Percentiles rank a stretch among this genome's conserved stretches.
Conservation (phyloP, 176 grass and related monocot genomes). For the Rhynchospora tenuis region DNA sequence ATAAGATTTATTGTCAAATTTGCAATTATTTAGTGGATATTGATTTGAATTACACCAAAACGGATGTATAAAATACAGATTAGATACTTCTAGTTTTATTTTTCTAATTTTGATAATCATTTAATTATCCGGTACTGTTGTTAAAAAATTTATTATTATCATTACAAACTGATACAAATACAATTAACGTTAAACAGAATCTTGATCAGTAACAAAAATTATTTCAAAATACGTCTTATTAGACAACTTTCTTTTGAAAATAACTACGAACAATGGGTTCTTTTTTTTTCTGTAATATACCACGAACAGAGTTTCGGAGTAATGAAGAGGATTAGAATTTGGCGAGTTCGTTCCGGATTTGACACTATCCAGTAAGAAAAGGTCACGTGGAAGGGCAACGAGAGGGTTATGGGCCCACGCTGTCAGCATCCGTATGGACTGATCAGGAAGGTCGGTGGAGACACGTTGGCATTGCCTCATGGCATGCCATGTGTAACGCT, state of each 20-base stretch:
- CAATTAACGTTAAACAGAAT: too few relatives aligned
- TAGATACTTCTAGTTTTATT: too few relatives aligned
- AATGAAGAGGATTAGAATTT: not conserved
- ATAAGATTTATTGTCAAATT: too few relatives aligned
- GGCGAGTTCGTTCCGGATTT: not conserved
- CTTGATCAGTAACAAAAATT: not conserved
- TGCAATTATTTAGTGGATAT: too few relatives aligned
- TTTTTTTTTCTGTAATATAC: not conserved
- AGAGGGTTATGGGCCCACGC: not conserved
- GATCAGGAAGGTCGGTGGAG: slow-evolving; percentile 19
- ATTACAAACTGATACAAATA: too few relatives aligned
- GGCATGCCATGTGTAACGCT: slow-evolving; percentile 9
- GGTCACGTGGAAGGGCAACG: not conserved
- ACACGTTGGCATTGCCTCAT: slow-evolving; percentile 18
- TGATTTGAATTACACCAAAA: too few relatives aligned
- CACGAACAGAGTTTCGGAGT: not conserved
- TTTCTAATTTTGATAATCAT: too few relatives aligned
- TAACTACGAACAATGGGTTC: not conserved
- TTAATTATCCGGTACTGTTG: too few relatives aligned
- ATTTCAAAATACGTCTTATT: not conserved
- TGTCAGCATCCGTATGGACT: slow-evolving; percentile 15
- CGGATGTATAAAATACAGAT: too few relatives aligned
- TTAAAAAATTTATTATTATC: too few relatives aligned
- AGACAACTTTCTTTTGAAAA: not conserved
- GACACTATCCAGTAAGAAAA: not conserved